Base-by-base conservation (phyloP, 2,329 filamentous ascomycete species). In the Alternaria sp. region DNA sequence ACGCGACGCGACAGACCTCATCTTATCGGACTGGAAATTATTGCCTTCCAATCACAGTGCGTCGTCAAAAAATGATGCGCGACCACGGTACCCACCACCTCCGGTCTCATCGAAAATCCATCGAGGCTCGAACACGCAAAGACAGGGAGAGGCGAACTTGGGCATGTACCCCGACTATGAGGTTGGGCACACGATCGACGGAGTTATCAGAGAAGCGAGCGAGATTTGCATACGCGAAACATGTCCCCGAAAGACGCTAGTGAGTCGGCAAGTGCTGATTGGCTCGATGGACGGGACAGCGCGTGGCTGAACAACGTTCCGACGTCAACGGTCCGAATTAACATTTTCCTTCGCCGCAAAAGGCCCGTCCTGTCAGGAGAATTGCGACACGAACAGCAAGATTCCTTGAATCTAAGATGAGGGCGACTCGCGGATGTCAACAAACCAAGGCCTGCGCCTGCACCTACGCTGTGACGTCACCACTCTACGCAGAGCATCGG, bases 311-410 rank as follows among this genome's bases (percentile, higher is more conserved):
- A 30, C 51, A 43, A 47, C 32, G 45, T 55, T 47, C 60, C 64
- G 64, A 66, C 55, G 51, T 36, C 40, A 47, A 64, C 57, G 64
- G 61, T 30, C 64, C 64, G 64, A 66, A 40, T 62, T 54, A 51
- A 57, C 64, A 59, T 60, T 47, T 47, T 36, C 32, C 12, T 19
- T 11, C 52, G 45, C 57, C 52, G 54, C 52, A 66, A 66, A 57
- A 60, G 64, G 61, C 51, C 64, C 64, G 59, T 66, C 36, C 47
- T 45, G 23, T 54, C 54, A 63, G 54, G 45, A 26, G 40, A n/a
- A 30, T 43, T 46, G 49, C 55, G 23, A 36, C 23, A 36, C 32
- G 40, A 59, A 45, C 49, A 12, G 32, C 45, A 28, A 44, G 6
- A 19, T 21, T 47, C 45, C 19, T 49, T 25, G 30, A 45, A 21